Evolutionary conservation across 2,329 filamentous ascomycete species (phyloP), one percentile per base, ranked within the genome.

Genomic region (Pleomassaria siparia): DNA sequence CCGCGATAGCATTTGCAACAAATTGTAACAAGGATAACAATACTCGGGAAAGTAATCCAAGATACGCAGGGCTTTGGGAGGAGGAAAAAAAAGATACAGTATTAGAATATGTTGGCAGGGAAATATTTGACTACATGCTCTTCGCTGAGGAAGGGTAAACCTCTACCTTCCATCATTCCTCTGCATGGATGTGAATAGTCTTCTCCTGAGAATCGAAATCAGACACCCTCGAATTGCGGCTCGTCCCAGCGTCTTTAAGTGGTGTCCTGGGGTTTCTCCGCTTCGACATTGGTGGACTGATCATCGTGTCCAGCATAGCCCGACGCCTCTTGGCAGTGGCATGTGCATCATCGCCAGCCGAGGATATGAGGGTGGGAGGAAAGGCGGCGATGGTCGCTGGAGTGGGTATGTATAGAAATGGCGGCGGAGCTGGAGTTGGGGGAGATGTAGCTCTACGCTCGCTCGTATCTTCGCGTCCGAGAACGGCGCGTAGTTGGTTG

Each of bases 241-340:
- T 61, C 2, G 46, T 46, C 6, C 33, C 43, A 8, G 48, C 33
- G 30, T 40, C 39, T 15, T 55, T 47, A 4, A 65, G 43, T 8
- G 57, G 52, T 18, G n/a, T 47, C 3, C 50, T 40, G 2, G 44
- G 30, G 22, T 44, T 60, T 4, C 48, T 55, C 13, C 59, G 55
- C 40, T 65, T 65, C 1, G 40, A 26, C 2, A 48, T 36, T 1
- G 60, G 62, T 2, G 60, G 62, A 30, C 55, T 63, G 15, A 62
- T 50, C 2, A 45, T 9, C 4, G 43, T 43, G 3, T 39, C 48
- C 18, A 36, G 21, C 9, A 49, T 43, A 11, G 43, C 54, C 26
- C 47, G 47, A 13, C 32, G 32, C 16, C 16, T 18, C 16, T 63
- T 2, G 35, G 20, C 4, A 49, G 41, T 1, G 59, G 60, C 1